phyloP scores from a whole-genome alignment of 345 rosid genomes.

The Eucalyptus erythrocorys region DNA sequence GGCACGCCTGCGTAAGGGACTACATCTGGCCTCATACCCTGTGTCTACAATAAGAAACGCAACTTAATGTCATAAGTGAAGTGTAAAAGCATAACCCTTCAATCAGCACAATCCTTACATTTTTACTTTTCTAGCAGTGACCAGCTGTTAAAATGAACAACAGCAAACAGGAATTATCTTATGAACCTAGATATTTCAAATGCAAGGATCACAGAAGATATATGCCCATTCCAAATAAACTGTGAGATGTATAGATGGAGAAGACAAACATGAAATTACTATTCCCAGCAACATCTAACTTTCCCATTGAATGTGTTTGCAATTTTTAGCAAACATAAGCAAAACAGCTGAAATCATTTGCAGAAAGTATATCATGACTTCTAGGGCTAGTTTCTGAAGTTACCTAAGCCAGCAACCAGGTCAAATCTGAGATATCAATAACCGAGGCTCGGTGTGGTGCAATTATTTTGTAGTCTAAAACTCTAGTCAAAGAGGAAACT shows the following conservation, averaged over 20 bases:
- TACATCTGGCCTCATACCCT: constrained; percentile 39
- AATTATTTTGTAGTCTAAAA: not conserved
- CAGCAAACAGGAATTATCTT: not conserved
- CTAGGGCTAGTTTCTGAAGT: not conserved
- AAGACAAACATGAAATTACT: not conserved
- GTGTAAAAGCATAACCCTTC: not conserved
- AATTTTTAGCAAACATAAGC: not conserved
- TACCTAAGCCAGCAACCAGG: not conserved
- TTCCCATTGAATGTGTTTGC: not conserved
- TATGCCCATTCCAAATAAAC: not conserved
- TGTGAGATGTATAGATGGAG: not conserved
- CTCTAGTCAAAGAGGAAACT: not conserved
- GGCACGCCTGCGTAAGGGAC: constrained; percentile 70
- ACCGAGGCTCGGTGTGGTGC: not conserved
- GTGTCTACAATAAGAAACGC: constrained; percentile 6
- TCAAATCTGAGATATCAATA: not conserved
- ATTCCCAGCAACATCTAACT: not conserved
- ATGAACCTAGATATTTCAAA: not conserved
- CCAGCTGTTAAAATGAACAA: not conserved
- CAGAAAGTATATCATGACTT: not conserved
- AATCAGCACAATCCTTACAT: not conserved
- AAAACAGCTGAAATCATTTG: not conserved
- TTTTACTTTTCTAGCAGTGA: not conserved
- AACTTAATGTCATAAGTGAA: not conserved
- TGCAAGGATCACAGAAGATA: not conserved